These are phyloP conservation scores for Pichia scutulata DNA, from an alignment of 805 yeast genomes.

Conservation along the genomic window DNA sequence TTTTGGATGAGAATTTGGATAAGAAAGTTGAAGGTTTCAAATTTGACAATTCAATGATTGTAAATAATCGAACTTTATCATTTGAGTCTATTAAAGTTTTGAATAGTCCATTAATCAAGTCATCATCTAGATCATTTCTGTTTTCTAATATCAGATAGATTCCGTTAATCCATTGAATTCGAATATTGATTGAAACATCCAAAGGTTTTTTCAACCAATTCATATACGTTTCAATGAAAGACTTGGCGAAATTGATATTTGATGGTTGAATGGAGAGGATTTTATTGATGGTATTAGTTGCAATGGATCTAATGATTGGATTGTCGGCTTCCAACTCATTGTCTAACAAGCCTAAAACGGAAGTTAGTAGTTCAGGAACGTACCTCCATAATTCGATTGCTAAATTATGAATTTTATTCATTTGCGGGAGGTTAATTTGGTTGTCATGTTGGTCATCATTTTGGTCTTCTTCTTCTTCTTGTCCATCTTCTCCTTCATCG, in stretches of 20 bases:
- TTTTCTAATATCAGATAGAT: conserved; percentile 39
- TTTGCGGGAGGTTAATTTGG: conserved; percentile 23
- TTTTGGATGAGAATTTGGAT: conserved; percentile 35
- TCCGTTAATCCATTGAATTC: conserved; percentile 64
- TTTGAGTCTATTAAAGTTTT: conserved; percentile 71
- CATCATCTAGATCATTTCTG: conserved; percentile 41
- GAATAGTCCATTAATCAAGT: conserved; percentile 48
- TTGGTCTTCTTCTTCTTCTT: no score
- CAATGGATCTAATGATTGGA: conserved; percentile 51
- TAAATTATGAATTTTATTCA: conserved; percentile 56
- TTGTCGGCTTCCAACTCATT: conserved; percentile 74
- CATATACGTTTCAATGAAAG: conserved; percentile 53
- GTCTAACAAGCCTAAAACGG: conserved; percentile 72
- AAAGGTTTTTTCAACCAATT: conserved; percentile 70
- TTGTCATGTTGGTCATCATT: conserved; percentile 16
- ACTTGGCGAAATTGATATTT: conserved; percentile 47
- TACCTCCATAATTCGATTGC: conserved; percentile 66
- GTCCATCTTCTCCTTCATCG: conserved; percentile 15
- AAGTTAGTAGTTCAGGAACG: conserved; percentile 64
- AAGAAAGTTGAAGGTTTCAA: conserved; percentile 42
- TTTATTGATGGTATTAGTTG: conserved; percentile 67
- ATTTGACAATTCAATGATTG: conserved; percentile 44
- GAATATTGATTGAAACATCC: conserved; percentile 57
- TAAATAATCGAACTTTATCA: conserved; percentile 58
- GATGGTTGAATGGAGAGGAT: conserved; percentile 46